Conservation (phyloP, 164 flowering plant genomes). For the Vitis labrusca region DNA sequence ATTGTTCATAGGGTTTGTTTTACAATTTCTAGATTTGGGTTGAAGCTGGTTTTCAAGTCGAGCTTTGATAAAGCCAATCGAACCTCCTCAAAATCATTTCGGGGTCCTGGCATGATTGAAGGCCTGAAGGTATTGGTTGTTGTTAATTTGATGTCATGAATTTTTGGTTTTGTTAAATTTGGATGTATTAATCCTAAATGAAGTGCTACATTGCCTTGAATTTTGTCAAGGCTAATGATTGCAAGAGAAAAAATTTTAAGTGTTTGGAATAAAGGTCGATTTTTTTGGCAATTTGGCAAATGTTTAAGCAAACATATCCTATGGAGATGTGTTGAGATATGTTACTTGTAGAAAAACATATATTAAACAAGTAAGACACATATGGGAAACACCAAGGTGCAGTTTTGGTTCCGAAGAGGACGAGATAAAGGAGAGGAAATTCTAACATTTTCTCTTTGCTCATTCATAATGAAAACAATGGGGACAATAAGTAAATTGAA, state of each 20-base stretch:
- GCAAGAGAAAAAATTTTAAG: too few species aligned
- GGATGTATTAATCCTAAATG: background rate
- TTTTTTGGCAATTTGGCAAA: background rate
- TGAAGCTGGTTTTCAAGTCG: constrained; percentile 88
- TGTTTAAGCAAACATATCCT: too few species aligned
- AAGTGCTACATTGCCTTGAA: background rate
- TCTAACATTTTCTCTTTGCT: too few species aligned
- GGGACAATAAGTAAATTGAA: too few species aligned
- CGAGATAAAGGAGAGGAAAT: too few species aligned
- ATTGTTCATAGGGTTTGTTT: background rate
- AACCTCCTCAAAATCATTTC: constrained; percentile 92
- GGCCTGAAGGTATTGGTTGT: constrained; percentile 68
- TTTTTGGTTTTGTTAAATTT: background rate
- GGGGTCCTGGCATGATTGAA: constrained; percentile 89
- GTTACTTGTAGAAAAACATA: too few species aligned
- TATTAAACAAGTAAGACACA: too few species aligned
- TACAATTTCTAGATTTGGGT: constrained; percentile 53
- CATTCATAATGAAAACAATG: too few species aligned
- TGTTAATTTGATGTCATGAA: background rate
- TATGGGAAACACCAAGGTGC: too few species aligned
- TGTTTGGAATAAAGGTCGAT: background rate
- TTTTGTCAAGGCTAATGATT: too few species aligned
- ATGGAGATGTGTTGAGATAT: too few species aligned
- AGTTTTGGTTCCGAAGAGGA: too few species aligned
- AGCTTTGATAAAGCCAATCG: constrained; percentile 98